phyloP scores from a whole-genome alignment of 768 basidiomycete species.

The Harrya chromipes region DNA sequence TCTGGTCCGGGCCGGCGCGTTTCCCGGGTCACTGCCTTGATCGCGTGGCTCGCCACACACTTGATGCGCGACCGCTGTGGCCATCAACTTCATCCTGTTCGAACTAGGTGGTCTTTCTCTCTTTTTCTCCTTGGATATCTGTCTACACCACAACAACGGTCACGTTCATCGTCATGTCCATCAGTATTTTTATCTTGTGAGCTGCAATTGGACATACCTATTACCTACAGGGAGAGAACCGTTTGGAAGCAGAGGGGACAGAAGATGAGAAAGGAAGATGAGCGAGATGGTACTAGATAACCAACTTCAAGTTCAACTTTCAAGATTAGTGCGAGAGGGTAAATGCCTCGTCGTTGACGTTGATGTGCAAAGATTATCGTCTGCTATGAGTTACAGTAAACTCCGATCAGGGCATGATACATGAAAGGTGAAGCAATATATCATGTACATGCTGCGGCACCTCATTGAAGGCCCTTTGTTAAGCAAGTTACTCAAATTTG shows the following conservation, averaged over 20 bases:
- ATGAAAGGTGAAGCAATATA: too few species aligned
- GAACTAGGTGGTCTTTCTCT: slow-evolving; percentile 55
- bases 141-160: slow-evolving; percentile 44
- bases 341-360: too few species aligned
- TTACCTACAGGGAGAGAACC: slow-evolving; percentile 45
- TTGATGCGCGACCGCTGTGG: slow-evolving; percentile 56
- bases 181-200: slow-evolving; percentile 37
- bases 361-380: too few species aligned
- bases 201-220: slow-evolving; percentile 41
- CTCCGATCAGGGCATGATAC: too few species aligned
- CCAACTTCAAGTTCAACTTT: too few species aligned
- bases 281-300: slow-evolving; percentile 38
- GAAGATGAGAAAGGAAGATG: slow-evolving; percentile 34
- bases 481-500: too few species aligned
- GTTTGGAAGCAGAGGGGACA: slow-evolving; percentile 40
- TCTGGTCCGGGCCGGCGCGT: too few species aligned
- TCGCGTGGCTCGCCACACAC: slow-evolving; percentile 58
- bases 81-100: slow-evolving; percentile 50
- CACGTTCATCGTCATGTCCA: slow-evolving; percentile 35
- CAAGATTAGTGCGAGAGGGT: too few species aligned
- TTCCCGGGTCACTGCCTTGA: slow-evolving; percentile 48
- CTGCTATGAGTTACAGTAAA: too few species aligned
- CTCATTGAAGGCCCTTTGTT: too few species aligned
- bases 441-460: too few species aligned
- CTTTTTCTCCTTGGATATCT: slow-evolving; percentile 57